Conservation (phyloP, 1,284 basidiomycete genomes). For the Rhizopogon parksii region DNA sequence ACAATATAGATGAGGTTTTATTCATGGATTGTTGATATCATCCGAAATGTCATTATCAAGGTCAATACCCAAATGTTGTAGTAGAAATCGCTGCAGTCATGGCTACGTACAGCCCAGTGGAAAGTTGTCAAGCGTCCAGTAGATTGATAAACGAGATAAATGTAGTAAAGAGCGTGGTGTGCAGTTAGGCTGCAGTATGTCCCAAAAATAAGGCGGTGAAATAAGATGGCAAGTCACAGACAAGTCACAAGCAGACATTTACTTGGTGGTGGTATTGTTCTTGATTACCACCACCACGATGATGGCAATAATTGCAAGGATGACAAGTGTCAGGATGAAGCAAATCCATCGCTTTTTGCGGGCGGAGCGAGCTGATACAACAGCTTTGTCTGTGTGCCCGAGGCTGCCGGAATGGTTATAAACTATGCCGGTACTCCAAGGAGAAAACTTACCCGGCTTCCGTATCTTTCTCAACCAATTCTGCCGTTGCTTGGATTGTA, state of each 20-base stretch:
- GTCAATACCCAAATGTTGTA: neutral
- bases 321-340: constrained; percentile 63
- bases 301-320: constrained; percentile 60
- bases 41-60: neutral
- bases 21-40: neutral
- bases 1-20: neutral
- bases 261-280: constrained; percentile 19
- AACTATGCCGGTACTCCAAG: constrained; percentile 2
- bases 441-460: constrained; percentile 58
- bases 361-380: constrained; percentile 80
- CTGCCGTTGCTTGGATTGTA: constrained; percentile 72
- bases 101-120: too few species aligned
- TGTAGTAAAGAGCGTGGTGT: neutral
- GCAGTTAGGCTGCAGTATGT: neutral
- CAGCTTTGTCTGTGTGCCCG: constrained; percentile 79
- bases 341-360: constrained; percentile 94
- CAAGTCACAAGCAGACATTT: neutral
- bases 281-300: constrained; percentile 52
- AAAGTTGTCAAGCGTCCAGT: neutral
- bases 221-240: neutral
- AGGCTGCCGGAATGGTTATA: constrained; percentile 40
- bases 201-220: neutral
- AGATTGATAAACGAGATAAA: neutral
- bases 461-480: constrained; percentile 70
- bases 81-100: neutral